These are phyloP conservation scores for Fusarium cyanostomum DNA, from an alignment of 2,329 filamentous ascomycete genomes.

Conservation along the genomic window DNA sequence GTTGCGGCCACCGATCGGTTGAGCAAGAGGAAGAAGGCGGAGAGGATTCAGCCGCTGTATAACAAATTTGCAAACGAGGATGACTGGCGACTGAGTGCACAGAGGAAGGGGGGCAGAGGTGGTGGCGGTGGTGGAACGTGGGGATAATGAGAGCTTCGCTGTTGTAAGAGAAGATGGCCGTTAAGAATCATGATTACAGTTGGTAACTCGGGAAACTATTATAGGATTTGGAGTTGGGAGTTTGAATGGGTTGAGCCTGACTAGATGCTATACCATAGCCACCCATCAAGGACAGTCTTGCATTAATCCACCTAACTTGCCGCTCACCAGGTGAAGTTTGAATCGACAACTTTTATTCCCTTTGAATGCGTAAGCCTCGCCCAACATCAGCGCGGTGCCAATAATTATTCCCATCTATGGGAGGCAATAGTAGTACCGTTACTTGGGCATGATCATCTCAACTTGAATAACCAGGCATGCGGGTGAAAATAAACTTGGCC, in stretches of 20 bases:
- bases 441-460: no score
- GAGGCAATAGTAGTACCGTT: no score
- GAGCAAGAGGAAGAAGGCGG: conserved; percentile 91
- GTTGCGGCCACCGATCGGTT: conserved; percentile 87
- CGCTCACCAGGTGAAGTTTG: background rate
- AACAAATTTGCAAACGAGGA: conserved; percentile 93
- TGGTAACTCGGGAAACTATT: background rate
- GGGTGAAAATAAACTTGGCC: no score
- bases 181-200: background rate
- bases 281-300: background rate
- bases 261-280: background rate
- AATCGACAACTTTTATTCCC: no score
- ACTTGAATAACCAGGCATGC: no score
- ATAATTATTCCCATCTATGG: no score
- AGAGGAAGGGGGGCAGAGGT: conserved; percentile 83
- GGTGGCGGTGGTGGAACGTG: conserved; percentile 92
- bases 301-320: background rate
- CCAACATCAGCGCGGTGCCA: no score
- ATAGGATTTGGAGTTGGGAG: background rate
- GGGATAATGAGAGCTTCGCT: conserved; percentile 63
- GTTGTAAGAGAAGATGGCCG: no score
- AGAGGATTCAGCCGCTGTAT: conserved; percentile 94
- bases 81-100: conserved; percentile 92
- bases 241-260: background rate
- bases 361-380: no score